phyloP scores from a whole-genome alignment of 331 rosid species.

The Cydonia oblonga region DNA sequence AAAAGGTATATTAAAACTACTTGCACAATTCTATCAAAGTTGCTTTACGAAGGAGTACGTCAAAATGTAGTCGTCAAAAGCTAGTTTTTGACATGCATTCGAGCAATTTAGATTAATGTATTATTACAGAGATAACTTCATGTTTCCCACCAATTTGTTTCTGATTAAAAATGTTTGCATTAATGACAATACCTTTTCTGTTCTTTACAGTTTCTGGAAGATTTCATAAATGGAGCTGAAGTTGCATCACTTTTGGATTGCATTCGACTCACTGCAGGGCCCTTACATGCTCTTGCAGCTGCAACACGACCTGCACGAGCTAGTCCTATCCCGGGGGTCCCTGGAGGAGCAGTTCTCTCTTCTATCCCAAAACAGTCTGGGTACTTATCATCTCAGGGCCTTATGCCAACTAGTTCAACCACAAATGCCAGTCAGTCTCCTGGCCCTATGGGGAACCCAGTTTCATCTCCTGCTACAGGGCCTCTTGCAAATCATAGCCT shows the following conservation, averaged over 20 bases:
- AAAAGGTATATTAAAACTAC: neutral
- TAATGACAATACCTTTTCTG: slow-evolving; percentile 8
- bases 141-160: neutral
- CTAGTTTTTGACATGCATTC: neutral
- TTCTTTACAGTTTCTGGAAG: slow-evolving; percentile 79
- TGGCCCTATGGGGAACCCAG: slow-evolving; percentile 41
- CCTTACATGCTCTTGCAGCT: slow-evolving; percentile 92
- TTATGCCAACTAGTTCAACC: slow-evolving; percentile 43
- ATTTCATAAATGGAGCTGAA: slow-evolving; percentile 96
- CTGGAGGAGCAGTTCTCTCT: slow-evolving; percentile 56
- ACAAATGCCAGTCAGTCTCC: slow-evolving; percentile 44
- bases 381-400: slow-evolving; percentile 58
- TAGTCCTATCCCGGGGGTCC: slow-evolving; percentile 79
- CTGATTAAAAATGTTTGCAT: neutral
- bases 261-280: slow-evolving; percentile 98
- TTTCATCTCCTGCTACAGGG: slow-evolving; percentile 35
- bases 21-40: neutral
- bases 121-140: neutral
- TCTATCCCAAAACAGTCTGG: slow-evolving; percentile 71
- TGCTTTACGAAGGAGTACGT: neutral
- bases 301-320: slow-evolving; percentile 99
- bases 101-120: neutral
- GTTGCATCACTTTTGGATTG: slow-evolving; percentile 94
- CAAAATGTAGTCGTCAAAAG: neutral
- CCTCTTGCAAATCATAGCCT: slow-evolving; percentile 57